These are phyloP conservation scores for Candida xyloterini DNA, from an alignment of 805 yeast genomes.

Conservation along the genomic window DNA sequence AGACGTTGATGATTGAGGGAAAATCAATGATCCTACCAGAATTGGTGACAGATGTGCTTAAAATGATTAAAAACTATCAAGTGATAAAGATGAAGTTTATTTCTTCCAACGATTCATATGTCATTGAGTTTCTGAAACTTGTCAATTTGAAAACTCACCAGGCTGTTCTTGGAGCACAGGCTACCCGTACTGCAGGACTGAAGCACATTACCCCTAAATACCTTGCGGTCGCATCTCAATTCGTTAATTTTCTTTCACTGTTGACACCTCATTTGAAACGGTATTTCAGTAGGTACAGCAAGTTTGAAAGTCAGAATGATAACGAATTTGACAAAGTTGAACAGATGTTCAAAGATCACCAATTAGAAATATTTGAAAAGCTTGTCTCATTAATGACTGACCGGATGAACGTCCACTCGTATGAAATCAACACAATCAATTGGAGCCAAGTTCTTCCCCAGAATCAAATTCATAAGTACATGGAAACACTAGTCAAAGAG, in stretches of 20 bases:
- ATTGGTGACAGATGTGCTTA: slow-evolving; percentile 41
- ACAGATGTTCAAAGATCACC: slow-evolving; percentile 53
- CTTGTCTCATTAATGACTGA: slow-evolving; percentile 71
- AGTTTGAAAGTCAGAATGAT: slow-evolving; percentile 32
- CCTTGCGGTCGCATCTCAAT: slow-evolving; percentile 63
- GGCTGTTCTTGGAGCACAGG: slow-evolving; percentile 71
- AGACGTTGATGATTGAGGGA: slow-evolving; percentile 44
- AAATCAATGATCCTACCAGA: slow-evolving; percentile 57
- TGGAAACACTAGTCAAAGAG: slow-evolving; percentile 65
- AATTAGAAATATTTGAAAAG: slow-evolving; percentile 58
- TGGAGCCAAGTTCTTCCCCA: slow-evolving; percentile 46
- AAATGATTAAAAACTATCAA: slow-evolving; percentile 48
- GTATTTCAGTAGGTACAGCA: slow-evolving; percentile 28
- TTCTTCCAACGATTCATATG: slow-evolving; percentile 41
- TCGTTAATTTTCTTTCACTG: slow-evolving; percentile 48
- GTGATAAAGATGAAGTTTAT: slow-evolving; percentile 58
- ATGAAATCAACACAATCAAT: slow-evolving; percentile 44
- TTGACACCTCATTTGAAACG: slow-evolving; percentile 36
- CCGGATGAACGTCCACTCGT: slow-evolving; percentile 50
- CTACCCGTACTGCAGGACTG: slow-evolving; percentile 69
- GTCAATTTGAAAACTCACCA: slow-evolving; percentile 54
- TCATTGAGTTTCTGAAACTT: slow-evolving; percentile 45
- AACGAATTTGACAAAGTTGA: slow-evolving; percentile 40
- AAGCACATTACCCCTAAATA: slow-evolving; percentile 73
- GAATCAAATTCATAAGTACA: slow-evolving; percentile 55